phyloP scores from a whole-genome alignment of 202 grass and related monocot genomes.

The Zizania palustris region DNA sequence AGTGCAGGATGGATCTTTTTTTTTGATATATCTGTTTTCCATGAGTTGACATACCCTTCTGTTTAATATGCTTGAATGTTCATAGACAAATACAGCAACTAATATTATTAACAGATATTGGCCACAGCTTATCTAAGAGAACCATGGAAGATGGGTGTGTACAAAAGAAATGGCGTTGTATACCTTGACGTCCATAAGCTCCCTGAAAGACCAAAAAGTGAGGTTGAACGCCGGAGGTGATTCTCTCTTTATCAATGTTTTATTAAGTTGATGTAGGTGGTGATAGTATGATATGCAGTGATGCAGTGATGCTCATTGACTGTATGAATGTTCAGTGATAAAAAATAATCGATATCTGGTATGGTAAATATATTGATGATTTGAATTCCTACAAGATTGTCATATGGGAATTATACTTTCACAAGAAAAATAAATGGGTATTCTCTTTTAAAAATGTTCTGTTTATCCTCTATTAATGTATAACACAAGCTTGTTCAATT shows the following conservation, averaged over 20 bases:
- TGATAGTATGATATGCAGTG: constrained; percentile 3
- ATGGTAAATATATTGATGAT: constrained; percentile 18
- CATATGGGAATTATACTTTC: constrained; percentile 21
- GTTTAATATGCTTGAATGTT: constrained; percentile 36
- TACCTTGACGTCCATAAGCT: constrained; percentile 99
- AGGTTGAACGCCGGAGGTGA: constrained; percentile 72
- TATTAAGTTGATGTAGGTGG: constrained; percentile 14
- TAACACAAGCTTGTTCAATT: constrained; percentile 21
- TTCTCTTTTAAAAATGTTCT: not conserved
- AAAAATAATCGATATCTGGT: constrained; percentile 13
- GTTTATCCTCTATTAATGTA: not conserved
- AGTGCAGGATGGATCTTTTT: no score
- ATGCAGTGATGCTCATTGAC: not conserved
- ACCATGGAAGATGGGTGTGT: constrained; percentile 99
- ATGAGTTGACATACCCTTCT: no score
- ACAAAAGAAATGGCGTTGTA: constrained; percentile 88
- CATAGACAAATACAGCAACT: constrained; percentile 1
- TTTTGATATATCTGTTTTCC: no score
- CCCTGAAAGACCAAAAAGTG: constrained; percentile 85
- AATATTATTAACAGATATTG: constrained; percentile 69
- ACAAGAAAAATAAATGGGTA: not conserved
- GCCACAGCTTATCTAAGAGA: constrained; percentile 93
- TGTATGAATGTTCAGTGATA: constrained; percentile 1
- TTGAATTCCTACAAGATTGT: constrained; percentile 6
- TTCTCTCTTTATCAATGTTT: not conserved